Percentiles rank a stretch among this genome's conserved stretches.
These are phyloP conservation scores for Venturia oleaginea DNA, from an alignment of 2,329 filamentous ascomycete genomes.

Conservation along the genomic window DNA sequence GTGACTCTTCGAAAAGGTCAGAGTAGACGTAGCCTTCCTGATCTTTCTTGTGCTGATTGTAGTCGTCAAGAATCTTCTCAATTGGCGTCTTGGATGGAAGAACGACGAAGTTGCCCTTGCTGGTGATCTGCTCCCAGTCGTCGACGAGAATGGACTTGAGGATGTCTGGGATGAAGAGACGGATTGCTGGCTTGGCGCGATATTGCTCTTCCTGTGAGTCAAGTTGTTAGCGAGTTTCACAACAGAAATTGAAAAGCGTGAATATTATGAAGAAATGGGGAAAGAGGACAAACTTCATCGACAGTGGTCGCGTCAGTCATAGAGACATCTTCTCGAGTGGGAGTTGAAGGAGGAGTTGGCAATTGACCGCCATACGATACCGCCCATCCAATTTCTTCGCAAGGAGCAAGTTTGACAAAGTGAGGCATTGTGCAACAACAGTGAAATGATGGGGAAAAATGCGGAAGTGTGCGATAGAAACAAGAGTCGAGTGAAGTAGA, in stretches of 20 bases:
- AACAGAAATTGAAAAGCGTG: not conserved
- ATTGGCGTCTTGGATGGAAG: conserved; percentile 72
- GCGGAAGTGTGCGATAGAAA: not conserved
- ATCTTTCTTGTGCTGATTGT: conserved; percentile 59
- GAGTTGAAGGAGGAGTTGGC: not conserved
- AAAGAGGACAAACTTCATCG: not conserved
- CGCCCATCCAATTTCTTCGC: not conserved
- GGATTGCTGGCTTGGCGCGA: conserved; percentile 72
- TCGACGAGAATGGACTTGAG: conserved; percentile 91
- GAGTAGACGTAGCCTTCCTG: conserved; percentile 64
- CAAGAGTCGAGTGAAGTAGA: not conserved
- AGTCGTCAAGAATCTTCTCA: conserved; percentile 69
- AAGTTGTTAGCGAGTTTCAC: not conserved
- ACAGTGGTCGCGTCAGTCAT: not conserved
- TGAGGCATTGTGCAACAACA: not conserved
- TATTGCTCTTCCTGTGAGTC: conserved; percentile 72
- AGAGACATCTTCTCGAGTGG: not conserved
- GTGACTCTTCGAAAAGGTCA: conserved; percentile 83
- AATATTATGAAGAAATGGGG: not conserved
- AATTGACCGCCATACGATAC: not conserved
- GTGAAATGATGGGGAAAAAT: not conserved
- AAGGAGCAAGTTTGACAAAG: not conserved
- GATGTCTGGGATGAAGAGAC: conserved; percentile 76
- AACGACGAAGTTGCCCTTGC: conserved; percentile 81
- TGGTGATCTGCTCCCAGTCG: conserved; percentile 98